These are phyloP conservation scores for Candida pseudofarinosa DNA, from an alignment of 805 yeast genomes.

Conservation along the genomic window DNA sequence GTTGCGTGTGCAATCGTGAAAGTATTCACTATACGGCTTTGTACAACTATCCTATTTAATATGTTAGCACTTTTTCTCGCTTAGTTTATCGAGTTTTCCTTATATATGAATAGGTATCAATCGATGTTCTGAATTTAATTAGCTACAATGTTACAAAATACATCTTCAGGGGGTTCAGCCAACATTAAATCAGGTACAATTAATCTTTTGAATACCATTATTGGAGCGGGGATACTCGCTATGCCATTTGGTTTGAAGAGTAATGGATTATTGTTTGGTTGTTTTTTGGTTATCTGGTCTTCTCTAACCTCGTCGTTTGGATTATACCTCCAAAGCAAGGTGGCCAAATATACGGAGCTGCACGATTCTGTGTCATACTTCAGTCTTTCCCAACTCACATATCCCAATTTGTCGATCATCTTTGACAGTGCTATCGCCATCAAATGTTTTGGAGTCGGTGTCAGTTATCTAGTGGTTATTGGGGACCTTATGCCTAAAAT, in stretches of 20 bases:
- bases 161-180: slow-evolving; percentile 21
- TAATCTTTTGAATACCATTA: slow-evolving; percentile 52
- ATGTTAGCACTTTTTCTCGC: not conserved
- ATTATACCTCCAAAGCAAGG: slow-evolving; percentile 56
- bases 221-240: slow-evolving; percentile 67
- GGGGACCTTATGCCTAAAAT: slow-evolving; percentile 74
- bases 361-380: slow-evolving; percentile 40
- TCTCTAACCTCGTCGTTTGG: slow-evolving; percentile 55
- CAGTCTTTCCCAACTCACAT: slow-evolving; percentile 52
- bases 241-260: slow-evolving; percentile 64
- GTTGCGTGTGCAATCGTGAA: no score
- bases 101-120: not conserved
- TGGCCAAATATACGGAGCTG: slow-evolving; percentile 45
- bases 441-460: slow-evolving; percentile 77
- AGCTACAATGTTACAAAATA: not conserved
- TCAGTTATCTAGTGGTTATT: slow-evolving; percentile 66
- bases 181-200: slow-evolving; percentile 47
- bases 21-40: not conserved
- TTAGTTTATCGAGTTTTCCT: not conserved
- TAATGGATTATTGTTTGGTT: slow-evolving; percentile 45
- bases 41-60: not conserved
- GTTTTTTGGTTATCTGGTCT: slow-evolving; percentile 35
- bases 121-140: not conserved
- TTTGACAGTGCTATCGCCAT: slow-evolving; percentile 72
- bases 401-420: slow-evolving; percentile 64